These are phyloP conservation scores for Stropharia rugosoannulata DNA, from an alignment of 768 basidiomycete genomes.

Conservation along the genomic window DNA sequence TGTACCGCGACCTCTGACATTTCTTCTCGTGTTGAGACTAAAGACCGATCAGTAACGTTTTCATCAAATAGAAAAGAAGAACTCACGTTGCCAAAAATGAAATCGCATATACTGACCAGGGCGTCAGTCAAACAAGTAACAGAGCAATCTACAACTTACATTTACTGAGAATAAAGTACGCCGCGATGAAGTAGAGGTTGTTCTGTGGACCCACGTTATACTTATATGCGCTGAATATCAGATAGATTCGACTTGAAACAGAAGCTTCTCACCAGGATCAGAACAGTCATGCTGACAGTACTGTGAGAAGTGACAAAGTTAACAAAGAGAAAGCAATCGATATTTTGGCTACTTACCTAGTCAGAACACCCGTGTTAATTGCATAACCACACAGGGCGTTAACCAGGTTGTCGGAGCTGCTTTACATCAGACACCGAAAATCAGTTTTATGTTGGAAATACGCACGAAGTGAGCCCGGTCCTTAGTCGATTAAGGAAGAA, in stretches of 20 bases:
- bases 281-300: conserved; percentile 46
- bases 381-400: conserved; percentile 58
- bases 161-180: conserved; percentile 68
- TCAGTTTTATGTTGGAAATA: background rate
- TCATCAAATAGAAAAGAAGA: background rate
- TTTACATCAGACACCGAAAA: background rate
- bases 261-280: conserved; percentile 48
- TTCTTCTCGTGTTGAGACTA: conserved; percentile 62
- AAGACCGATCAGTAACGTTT: background rate
- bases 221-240: conserved; percentile 28
- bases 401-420: conserved; percentile 60
- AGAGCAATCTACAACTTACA: conserved; percentile 35
- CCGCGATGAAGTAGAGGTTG: conserved; percentile 60
- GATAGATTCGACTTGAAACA: background rate
- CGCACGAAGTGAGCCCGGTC: conserved; percentile 48
- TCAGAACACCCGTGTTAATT: conserved; percentile 64
- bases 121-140: background rate
- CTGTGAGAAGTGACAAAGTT: conserved; percentile 18
- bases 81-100: conserved; percentile 65
- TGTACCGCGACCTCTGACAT: conserved; percentile 53
- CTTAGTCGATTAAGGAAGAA: conserved; percentile 58
- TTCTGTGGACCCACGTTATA: conserved; percentile 52
- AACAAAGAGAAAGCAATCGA: background rate
- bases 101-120: conserved; percentile 52
- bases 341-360: conserved; percentile 39